Conservation (phyloP, 2,329 filamentous ascomycete genomes). For the Rhynchosporium graminicola region DNA sequence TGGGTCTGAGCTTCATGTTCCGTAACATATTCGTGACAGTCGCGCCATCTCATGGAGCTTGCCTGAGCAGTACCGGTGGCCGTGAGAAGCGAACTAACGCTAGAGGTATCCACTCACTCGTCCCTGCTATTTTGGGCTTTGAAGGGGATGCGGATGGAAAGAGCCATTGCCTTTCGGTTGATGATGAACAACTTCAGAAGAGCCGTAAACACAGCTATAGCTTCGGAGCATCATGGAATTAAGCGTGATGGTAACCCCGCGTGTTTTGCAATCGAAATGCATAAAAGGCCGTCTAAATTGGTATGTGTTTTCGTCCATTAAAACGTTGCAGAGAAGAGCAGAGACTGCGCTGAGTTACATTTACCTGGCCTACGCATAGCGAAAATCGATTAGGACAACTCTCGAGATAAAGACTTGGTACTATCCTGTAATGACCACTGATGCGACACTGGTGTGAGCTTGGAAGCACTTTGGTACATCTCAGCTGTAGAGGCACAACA, state of each 20-base stretch:
- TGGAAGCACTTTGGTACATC: constrained; percentile 8
- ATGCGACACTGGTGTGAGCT: background rate
- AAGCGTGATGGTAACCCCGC: background rate
- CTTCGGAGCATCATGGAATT: background rate
- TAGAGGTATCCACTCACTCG: background rate
- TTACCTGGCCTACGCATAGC: background rate
- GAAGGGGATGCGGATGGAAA: constrained; percentile 6
- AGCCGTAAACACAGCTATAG: background rate
- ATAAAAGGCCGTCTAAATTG: background rate
- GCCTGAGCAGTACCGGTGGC: background rate
- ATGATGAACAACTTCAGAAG: background rate
- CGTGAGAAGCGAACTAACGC: background rate
- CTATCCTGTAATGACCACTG: background rate
- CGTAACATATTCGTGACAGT: constrained; percentile 15
- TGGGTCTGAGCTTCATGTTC: constrained; percentile 7
- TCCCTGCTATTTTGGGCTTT: constrained; percentile 6
- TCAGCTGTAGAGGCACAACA: background rate
- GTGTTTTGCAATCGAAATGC: background rate
- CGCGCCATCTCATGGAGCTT: constrained; percentile 13
- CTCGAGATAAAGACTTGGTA: background rate
- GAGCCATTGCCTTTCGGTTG: background rate
- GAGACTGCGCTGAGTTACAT: background rate
- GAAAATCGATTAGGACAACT: constrained; percentile 2
- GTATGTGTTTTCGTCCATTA: background rate
- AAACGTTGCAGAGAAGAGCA: background rate